Evolutionary conservation across 2,329 filamentous ascomycete genomes (phyloP).

Genomic region (Fusarium pseudonygamai): DNA sequence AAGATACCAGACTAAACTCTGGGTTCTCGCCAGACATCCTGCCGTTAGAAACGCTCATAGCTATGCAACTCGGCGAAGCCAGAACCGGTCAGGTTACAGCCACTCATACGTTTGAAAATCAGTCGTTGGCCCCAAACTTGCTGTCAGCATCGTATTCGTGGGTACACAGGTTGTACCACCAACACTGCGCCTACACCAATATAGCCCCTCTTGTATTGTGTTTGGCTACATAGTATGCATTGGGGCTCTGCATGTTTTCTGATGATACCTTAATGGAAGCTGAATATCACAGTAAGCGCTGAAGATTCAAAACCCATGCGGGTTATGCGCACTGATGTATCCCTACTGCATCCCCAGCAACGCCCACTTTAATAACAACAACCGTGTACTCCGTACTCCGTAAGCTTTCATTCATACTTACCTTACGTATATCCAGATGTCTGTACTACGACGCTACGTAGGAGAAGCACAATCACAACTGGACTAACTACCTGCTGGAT

Average conservation of each 20-base stretch:
- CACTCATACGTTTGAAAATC: slow-evolving; percentile 11
- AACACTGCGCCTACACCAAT: slow-evolving; percentile 21
- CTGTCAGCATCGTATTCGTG: slow-evolving; percentile 37
- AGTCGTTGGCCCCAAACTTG: slow-evolving; percentile 18
- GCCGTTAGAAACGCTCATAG: background rate
- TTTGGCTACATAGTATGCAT: slow-evolving; percentile 8
- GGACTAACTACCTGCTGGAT: background rate
- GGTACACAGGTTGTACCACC: slow-evolving; percentile 26
- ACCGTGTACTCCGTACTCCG: background rate
- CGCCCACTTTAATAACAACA: background rate
- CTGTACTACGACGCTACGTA: background rate
- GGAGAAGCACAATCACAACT: background rate
- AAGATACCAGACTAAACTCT: background rate
- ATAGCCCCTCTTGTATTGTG: background rate
- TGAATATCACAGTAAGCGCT: background rate
- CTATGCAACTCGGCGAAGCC: background rate
- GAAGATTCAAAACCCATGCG: background rate
- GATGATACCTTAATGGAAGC: background rate
- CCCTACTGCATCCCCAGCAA: slow-evolving; percentile 25
- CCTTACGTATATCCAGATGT: background rate
- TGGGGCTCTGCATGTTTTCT: slow-evolving; percentile 14
- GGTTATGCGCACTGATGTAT: slow-evolving; percentile 16
- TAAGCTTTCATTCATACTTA: background rate
- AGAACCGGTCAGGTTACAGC: slow-evolving; percentile 18
- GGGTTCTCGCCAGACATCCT: background rate